These are phyloP conservation scores for Scheffersomyces stipitis DNA, from an alignment of 805 yeast genomes.

Conservation along the genomic window DNA sequence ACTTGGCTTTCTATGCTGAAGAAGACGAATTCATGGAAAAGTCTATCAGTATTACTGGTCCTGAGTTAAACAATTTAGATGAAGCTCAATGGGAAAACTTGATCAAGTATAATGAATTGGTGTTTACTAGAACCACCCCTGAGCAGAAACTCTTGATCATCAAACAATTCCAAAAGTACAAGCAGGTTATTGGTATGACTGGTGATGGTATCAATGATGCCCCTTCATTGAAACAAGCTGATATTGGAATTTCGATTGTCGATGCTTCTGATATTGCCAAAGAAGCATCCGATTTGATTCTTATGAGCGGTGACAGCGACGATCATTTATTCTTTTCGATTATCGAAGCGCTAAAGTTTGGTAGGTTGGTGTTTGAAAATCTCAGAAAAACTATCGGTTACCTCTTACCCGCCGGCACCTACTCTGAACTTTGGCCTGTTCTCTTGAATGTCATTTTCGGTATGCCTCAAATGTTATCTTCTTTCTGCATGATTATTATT, in stretches of 20 bases:
- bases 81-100: constrained; percentile 46
- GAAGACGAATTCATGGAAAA: constrained; percentile 14
- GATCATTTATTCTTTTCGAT: constrained; percentile 23
- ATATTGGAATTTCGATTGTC: constrained; percentile 29
- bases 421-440: constrained; percentile 52
- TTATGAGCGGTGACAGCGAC: constrained; percentile 19
- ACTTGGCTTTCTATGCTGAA: constrained; percentile 11
- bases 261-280: constrained; percentile 36
- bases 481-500: constrained; percentile 52
- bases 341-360: constrained; percentile 38
- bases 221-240: constrained; percentile 35
- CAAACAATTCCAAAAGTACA: constrained; percentile 39
- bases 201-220: constrained; percentile 39
- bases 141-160: constrained; percentile 54
- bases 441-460: constrained; percentile 49
- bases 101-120: constrained; percentile 34
- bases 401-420: constrained; percentile 54
- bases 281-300: constrained; percentile 35
- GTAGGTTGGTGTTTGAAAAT: constrained; percentile 50
- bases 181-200: constrained; percentile 33
- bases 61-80: constrained; percentile 25
- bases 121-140: constrained; percentile 43
- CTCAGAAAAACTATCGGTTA: constrained; percentile 47
- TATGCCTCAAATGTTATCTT: constrained; percentile 47
- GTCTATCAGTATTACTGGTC: constrained; percentile 34